Base-by-base conservation (phyloP, 805 yeast genomes). In the Hanseniaspora guilliermondii region DNA sequence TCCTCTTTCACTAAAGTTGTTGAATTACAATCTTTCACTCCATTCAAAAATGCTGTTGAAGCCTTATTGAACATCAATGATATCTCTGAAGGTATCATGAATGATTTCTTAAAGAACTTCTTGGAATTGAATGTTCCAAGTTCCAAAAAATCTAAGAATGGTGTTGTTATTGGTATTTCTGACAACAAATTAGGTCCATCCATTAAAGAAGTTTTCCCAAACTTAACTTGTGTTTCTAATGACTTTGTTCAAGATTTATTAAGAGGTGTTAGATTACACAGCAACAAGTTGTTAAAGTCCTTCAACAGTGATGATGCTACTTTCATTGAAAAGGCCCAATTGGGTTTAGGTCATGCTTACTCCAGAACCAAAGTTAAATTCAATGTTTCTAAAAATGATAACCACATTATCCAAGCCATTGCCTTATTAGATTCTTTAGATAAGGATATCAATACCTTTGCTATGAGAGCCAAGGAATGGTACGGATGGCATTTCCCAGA, bases 401-500 rank as follows among this genome's bases (percentile, higher is more conserved):
- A 93, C 78, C 98, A 93, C 73, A 93, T 93, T 68, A 93, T 93
- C 69, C 98, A 93, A 77, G 96, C 98, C 53, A 93, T 93, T 75
- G 97, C 98, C 49, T 77, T 91, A 62, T 79, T 93, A 65, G 98
- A 94, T 69, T 96, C 93, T 74, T 82, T 93, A 65, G 98, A 93
- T 74, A 94, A 94, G 75, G 98, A 93, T 70, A 85, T 93, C 72
- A 93, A 93, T 77, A 89, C 96, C 57, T 93, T 86, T 70, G 83
- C 96, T 57, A 88, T 88, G 97, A 82, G 97, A 73, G 93, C 85
- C 61, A 87, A 88, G 75, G 97, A 88, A 74, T 88, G 97, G 97
- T 88, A 88, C 74, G 95, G 96, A 64, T 88, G 97, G 97, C 97
- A 88, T 70, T 88, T 93, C 82, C 97, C 97, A 57, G 97, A 88